Base-by-base conservation (phyloP, 2,329 filamentous ascomycete species). In the Stagonosporopsis vannaccii region DNA sequence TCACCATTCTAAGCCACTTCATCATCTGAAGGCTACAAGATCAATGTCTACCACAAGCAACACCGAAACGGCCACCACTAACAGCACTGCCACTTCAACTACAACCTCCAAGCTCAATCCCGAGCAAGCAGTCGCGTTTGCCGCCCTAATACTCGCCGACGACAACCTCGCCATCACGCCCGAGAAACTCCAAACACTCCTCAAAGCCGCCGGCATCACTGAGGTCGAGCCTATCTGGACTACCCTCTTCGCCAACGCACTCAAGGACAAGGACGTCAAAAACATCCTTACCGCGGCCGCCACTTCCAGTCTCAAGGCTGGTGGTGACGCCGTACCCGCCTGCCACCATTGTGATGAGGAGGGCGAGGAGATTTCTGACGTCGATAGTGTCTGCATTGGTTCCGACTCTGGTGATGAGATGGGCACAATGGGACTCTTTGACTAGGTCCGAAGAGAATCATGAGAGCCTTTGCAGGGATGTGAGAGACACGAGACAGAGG, bases 201-300 rank as follows among this genome's bases (percentile, higher is more conserved):
- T 98, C 84, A 88, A 91, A 82, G 91, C 94, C 78, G 93, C 95
- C 73, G 88, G 88, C 77, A 82, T 97, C 76, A 80, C 84, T 65
- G 92, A 96, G 55, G 87, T 98, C 75, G 95, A 99, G 87, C 92
- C 94, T 76, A 98, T 98, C 88, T 98, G 95, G 95, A 88, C 92
- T 69, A 85, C 87, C 70, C 88, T 98, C 72, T 97, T 98, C 87
- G 92, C 94, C 82, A 98, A 98, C 90, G 90, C 90, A 82, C 88
- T 95, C 69, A 89, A 92, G 82, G 90, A 90, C 82, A 94, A 93
- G 86, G 89, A 95, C 77, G 84, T 95, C 78, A 94, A 93, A 85
- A 90, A 93, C 64, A 83, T 94, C 67, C 85, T 94, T 70, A 85
- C 89, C 77, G 90, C 90, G 84, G 88, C 93, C 73, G 89, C 90